These are phyloP conservation scores for Populus hybrid DNA, from an alignment of 441 rosid species.

Conservation along the genomic window DNA sequence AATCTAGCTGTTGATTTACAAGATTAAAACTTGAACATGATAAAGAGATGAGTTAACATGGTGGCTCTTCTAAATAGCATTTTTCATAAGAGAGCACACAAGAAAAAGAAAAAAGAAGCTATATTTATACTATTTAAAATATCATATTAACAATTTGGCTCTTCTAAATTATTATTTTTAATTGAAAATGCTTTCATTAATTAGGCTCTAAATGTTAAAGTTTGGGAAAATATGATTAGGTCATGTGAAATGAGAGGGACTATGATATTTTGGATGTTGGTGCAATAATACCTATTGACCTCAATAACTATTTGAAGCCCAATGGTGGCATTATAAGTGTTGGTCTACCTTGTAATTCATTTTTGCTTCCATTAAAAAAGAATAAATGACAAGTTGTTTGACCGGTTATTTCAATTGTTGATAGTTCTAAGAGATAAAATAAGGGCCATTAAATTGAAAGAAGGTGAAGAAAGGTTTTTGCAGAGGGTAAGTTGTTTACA, in stretches of 20 bases:
- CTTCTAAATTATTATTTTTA: too few species aligned
- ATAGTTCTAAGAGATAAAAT: constrained; percentile 75
- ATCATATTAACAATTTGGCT: too few species aligned
- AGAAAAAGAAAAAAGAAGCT: too few species aligned
- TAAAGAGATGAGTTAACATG: too few species aligned
- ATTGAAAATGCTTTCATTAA: not conserved
- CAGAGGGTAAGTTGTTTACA: constrained; percentile 56
- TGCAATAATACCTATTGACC: constrained; percentile 45
- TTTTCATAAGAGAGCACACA: too few species aligned
- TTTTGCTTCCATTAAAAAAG: constrained; percentile 70
- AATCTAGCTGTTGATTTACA: too few species aligned
- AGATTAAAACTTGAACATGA: too few species aligned
- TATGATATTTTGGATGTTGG: constrained; percentile 51
- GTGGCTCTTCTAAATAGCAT: too few species aligned
- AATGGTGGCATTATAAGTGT: constrained; percentile 43
- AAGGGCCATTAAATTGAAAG: constrained; percentile 48
- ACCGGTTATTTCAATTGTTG: constrained; percentile 69
- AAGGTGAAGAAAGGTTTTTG: constrained; percentile 54
- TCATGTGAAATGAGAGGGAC: constrained; percentile 54
- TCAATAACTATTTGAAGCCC: constrained; percentile 50
- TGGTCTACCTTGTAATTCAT: constrained; percentile 62
- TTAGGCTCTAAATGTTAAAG: constrained; percentile 26
- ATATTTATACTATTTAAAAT: too few species aligned
- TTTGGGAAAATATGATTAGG: constrained; percentile 57
- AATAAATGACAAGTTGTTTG: constrained; percentile 64